Percentiles rank a stretch among this genome's conserved stretches.
Conservation (phyloP, 495 filamentous ascomycete species). For the Paragyromitra xinjiangensis region DNA sequence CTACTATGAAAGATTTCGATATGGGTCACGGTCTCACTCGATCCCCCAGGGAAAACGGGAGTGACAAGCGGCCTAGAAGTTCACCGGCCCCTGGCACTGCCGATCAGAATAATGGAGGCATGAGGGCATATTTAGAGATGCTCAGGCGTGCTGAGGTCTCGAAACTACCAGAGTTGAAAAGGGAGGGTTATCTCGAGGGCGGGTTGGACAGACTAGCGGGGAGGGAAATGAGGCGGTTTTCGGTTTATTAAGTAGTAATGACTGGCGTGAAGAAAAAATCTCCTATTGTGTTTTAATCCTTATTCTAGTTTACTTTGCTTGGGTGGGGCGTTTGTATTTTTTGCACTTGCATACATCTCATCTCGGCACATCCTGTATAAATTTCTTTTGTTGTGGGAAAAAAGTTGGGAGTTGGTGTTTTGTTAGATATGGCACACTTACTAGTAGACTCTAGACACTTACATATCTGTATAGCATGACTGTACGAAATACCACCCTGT, state of each 20-base stretch:
- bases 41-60: conserved; percentile 19
- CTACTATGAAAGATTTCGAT: conserved; percentile 44
- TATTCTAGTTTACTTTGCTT: conserved; percentile 17
- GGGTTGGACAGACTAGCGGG: conserved; percentile 51
- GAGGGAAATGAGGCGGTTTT: conserved; percentile 52
- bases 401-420: conserved; percentile 40
- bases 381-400: conserved; percentile 30
- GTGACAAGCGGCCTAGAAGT: conserved; percentile 47
- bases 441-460: conserved; percentile 30
- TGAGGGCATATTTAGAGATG: conserved; percentile 47
- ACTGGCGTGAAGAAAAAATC: conserved; percentile 9
- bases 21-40: conserved; percentile 33
- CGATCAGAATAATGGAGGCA: conserved; percentile 26
- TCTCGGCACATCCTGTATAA: conserved; percentile 35
- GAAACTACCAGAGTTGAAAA: conserved; percentile 51
- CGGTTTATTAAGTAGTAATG: conserved; percentile 33
- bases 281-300: conserved; percentile 16
- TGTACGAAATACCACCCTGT: conserved; percentile 12
- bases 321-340: conserved; percentile 35
- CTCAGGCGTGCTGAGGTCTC: conserved; percentile 40
- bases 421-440: conserved; percentile 27
- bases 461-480: conserved; percentile 14
- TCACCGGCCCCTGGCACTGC: conserved; percentile 25
- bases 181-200: conserved; percentile 48
- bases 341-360: conserved; percentile 24